Conservation (phyloP, 129 eudicot genomes). For the Logfia minima region DNA sequence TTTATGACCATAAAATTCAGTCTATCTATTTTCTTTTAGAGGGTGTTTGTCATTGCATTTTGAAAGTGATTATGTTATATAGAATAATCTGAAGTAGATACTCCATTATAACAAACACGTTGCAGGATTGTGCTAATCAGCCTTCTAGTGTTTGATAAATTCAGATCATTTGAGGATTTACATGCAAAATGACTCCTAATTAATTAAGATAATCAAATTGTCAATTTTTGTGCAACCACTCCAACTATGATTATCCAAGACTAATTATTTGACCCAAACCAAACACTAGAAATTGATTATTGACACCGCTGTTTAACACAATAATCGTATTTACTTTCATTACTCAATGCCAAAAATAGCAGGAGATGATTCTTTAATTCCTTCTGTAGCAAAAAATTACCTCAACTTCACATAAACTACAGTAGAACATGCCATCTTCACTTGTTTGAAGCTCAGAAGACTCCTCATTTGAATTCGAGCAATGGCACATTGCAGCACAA, state of each 20-base stretch:
- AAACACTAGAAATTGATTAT: too few relatives aligned
- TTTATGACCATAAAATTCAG: neutral
- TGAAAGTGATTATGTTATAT: neutral
- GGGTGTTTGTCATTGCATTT: neutral
- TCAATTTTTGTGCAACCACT: too few relatives aligned
- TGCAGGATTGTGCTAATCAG: too few relatives aligned
- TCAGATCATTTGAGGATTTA: too few relatives aligned
- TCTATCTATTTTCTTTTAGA: neutral
- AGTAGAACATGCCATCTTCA: slow-evolving; percentile 98
- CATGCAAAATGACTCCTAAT: too few relatives aligned
- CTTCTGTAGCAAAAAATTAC: slow-evolving; percentile 22
- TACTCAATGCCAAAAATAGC: neutral
- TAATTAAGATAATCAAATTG: too few relatives aligned
- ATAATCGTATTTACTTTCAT: neutral
- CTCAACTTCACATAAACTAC: slow-evolving; percentile 99
- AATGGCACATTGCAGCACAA: slow-evolving; percentile 59
- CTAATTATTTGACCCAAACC: too few relatives aligned
- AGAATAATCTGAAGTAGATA: neutral
- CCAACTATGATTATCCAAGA: too few relatives aligned
- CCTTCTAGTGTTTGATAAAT: too few relatives aligned
- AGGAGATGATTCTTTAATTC: neutral
- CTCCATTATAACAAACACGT: too few relatives aligned
- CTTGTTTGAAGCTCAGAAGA: slow-evolving; percentile 70
- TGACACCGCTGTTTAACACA: neutral
- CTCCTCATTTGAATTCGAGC: slow-evolving; percentile 49